A percentile compares a stretch with the other conserved stretches of the same genome.
Evolutionary conservation across 441 rosid species (phyloP).

Genomic region (Populus hybrid): DNA sequence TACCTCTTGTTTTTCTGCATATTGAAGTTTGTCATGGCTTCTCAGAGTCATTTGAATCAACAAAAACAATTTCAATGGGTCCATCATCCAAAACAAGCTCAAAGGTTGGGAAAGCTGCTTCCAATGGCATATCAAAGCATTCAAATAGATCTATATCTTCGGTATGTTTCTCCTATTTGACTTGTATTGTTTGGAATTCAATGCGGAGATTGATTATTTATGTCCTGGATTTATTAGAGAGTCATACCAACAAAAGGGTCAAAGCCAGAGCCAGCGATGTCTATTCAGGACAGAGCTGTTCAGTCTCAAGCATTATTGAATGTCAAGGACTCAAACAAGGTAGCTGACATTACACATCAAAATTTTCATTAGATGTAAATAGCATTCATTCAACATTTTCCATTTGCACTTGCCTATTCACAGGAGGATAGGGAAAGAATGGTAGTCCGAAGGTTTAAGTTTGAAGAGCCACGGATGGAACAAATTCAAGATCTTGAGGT

Average conservation of each 20-base stretch:
- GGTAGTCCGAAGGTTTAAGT: conserved; percentile 85
- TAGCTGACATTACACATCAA: conserved; percentile 28
- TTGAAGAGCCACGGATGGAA: conserved; percentile 91
- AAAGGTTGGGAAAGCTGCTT: conserved; percentile 59
- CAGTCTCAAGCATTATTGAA: conserved; percentile 88
- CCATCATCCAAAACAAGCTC: conserved; percentile 52
- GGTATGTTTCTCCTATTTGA: conserved; percentile 50
- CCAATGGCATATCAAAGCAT: conserved; percentile 70
- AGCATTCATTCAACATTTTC: neutral
- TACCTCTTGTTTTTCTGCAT: neutral
- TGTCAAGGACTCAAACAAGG: conserved; percentile 97
- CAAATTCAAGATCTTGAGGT: conserved; percentile 99
- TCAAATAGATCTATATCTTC: conserved; percentile 51
- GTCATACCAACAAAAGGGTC: conserved; percentile 60
- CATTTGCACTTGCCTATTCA: conserved; percentile 11
- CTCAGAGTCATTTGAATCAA: conserved; percentile 61
- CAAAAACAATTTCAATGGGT: conserved; percentile 50
- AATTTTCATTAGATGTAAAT: neutral
- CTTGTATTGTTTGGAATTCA: conserved; percentile 13
- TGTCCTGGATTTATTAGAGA: conserved; percentile 54
- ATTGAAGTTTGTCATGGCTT: conserved; percentile 21
- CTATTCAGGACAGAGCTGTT: conserved; percentile 78
- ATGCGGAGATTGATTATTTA: conserved; percentile 26
- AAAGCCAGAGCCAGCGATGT: conserved; percentile 60
- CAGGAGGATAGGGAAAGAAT: conserved; percentile 98